Percentiles rank a stretch among this genome's conserved stretches.
These are phyloP conservation scores for Suhomyces sp. DNA, from an alignment of 805 yeast genomes.

Conservation along the genomic window DNA sequence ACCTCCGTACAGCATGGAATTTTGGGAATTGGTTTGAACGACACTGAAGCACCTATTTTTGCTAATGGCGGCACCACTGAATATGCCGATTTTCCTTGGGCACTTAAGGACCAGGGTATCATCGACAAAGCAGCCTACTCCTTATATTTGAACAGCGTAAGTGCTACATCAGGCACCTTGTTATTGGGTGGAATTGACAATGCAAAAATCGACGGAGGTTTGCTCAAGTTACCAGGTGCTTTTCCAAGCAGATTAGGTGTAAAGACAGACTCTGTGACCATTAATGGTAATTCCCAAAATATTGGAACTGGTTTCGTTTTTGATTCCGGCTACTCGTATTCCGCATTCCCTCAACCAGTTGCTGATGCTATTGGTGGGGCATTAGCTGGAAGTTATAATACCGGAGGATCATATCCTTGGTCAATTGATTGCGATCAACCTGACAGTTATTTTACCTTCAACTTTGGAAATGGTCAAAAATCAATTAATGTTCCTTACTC, in stretches of 20 bases:
- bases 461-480: slow-evolving; percentile 4
- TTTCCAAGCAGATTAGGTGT: slow-evolving; percentile 1
- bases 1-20: background rate
- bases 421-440: slow-evolving; percentile 4
- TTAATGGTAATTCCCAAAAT: background rate
- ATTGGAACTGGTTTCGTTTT: background rate
- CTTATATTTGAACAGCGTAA: slow-evolving; percentile 11
- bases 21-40: slow-evolving; percentile 3
- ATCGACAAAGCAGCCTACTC: slow-evolving; percentile 11
- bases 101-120: slow-evolving; percentile 9
- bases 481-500: slow-evolving; percentile 6
- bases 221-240: background rate
- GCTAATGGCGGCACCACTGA: background rate
- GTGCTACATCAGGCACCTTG: slow-evolving; percentile 10
- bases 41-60: background rate
- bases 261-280: background rate
- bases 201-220: slow-evolving; percentile 10
- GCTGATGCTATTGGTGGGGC: background rate
- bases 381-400: background rate
- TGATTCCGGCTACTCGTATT: background rate
- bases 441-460: slow-evolving; percentile 5
- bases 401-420: background rate
- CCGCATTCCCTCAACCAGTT: background rate
- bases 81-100: slow-evolving; percentile 10
- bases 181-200: slow-evolving; percentile 22